These are phyloP conservation scores for Tilletiopsis washingtonensis DNA, from an alignment of 1,284 basidiomycete species.

Conservation along the genomic window DNA sequence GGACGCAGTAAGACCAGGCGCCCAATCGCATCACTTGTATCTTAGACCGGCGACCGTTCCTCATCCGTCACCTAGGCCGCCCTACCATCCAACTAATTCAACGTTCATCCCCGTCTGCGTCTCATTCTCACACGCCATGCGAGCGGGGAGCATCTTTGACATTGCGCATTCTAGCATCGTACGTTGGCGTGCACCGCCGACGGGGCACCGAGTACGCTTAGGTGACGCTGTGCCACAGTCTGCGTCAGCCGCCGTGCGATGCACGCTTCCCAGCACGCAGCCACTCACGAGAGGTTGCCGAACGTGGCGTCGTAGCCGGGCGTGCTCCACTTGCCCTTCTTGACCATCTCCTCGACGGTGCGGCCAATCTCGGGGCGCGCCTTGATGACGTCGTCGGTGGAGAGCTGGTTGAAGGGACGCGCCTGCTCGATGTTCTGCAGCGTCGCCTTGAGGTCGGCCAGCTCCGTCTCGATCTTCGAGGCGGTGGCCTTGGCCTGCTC, in stretches of 20 bases:
- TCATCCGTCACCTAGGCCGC: too few relatives aligned
- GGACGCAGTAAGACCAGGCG: too few relatives aligned
- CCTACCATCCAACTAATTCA: too few relatives aligned
- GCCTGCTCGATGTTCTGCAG: conserved; percentile 96
- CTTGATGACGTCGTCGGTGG: conserved; percentile 80
- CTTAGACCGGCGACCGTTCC: too few relatives aligned
- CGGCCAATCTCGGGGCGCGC: conserved; percentile 88
- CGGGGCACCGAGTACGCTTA: too few relatives aligned
- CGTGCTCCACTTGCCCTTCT: conserved; percentile 98
- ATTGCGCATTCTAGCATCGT: too few relatives aligned
- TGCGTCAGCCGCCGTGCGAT: not conserved
- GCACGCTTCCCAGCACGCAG: not conserved
- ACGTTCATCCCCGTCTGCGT: too few relatives aligned
- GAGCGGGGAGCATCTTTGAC: too few relatives aligned
- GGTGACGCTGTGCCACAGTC: too few relatives aligned
- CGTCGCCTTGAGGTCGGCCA: conserved; percentile 84
- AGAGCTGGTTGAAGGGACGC: conserved; percentile 93
- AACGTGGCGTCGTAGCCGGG: conserved; percentile 48
- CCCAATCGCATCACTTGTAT: too few relatives aligned
- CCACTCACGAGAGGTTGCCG: conserved; percentile 32
- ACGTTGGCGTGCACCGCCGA: too few relatives aligned
- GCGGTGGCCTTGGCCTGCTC: conserved; percentile 84
- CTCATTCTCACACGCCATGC: too few relatives aligned
- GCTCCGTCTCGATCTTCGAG: conserved; percentile 82
- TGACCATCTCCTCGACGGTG: conserved; percentile 91